Evolutionary conservation across 2,329 filamentous ascomycete species (phyloP).

Genomic region (Gnomoniopsis smithogilvyi): DNA sequence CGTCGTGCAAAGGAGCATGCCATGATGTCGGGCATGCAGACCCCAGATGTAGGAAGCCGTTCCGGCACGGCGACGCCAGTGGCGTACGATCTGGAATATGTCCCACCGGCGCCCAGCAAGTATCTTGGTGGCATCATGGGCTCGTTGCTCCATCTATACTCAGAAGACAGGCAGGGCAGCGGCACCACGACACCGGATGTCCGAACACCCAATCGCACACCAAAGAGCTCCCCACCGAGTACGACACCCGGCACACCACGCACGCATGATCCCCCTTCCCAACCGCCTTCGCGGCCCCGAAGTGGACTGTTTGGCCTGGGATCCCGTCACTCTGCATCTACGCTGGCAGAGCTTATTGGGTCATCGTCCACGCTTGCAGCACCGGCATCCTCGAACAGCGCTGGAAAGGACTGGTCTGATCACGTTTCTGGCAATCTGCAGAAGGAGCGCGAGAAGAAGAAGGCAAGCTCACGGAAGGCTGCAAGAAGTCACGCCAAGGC

Average conservation of each 20-base stretch:
- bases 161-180: slow-evolving; percentile 37
- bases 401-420: slow-evolving; percentile 31
- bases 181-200: slow-evolving; percentile 39
- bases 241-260: slow-evolving; percentile 32
- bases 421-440: slow-evolving; percentile 42
- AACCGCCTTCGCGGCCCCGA: slow-evolving; percentile 18
- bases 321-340: slow-evolving; percentile 42
- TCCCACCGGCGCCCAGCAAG: slow-evolving; percentile 58
- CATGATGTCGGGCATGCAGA: background rate
- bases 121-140: slow-evolving; percentile 73
- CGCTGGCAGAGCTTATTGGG: slow-evolving; percentile 50
- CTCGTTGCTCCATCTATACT: slow-evolving; percentile 67
- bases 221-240: slow-evolving; percentile 36
- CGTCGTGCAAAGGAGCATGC: background rate
- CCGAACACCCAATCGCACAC: slow-evolving; percentile 38
- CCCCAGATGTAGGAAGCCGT: background rate
- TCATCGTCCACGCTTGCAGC: slow-evolving; percentile 51
- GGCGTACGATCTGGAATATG: slow-evolving; percentile 59
- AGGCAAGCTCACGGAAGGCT: slow-evolving; percentile 19
- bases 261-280: slow-evolving; percentile 27
- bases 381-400: slow-evolving; percentile 39
- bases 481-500: slow-evolving; percentile 22
- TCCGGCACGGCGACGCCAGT: slow-evolving; percentile 39
- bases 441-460: slow-evolving; percentile 27
- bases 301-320: slow-evolving; percentile 39